phyloP scores from a whole-genome alignment of 441 rosid genomes.

The Erysimum cheiri region DNA sequence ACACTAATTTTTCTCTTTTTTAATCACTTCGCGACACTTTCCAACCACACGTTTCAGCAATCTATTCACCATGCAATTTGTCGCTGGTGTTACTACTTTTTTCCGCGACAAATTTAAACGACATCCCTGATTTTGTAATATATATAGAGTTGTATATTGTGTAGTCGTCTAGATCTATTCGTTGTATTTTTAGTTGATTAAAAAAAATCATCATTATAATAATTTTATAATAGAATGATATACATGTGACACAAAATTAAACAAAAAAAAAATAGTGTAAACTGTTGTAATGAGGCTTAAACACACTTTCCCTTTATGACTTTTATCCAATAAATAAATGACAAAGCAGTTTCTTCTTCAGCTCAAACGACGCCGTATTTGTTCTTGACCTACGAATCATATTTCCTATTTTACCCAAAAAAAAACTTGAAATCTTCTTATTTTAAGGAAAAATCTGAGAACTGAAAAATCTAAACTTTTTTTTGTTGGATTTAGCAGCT shows the following conservation, averaged over 20 bases:
- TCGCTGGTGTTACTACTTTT: too few relatives aligned
- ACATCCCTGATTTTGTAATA: background rate
- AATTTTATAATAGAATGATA: background rate
- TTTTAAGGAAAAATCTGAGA: slow-evolving; percentile 24
- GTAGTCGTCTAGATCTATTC: too few relatives aligned
- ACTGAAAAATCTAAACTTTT: slow-evolving; percentile 13
- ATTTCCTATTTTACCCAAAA: slow-evolving; percentile 3
- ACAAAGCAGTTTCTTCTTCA: background rate
- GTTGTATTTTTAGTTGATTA: too few relatives aligned
- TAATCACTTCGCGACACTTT: too few relatives aligned
- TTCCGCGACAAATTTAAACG: too few relatives aligned
- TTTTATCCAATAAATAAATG: background rate
- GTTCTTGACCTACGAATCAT: slow-evolving; percentile 11
- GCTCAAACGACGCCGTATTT: background rate
- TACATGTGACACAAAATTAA: background rate
- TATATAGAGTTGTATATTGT: background rate
- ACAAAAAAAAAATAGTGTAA: background rate
- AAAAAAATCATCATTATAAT: background rate
- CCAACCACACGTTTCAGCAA: too few relatives aligned
- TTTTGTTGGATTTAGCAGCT: slow-evolving; percentile 5
- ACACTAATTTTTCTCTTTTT: too few relatives aligned
- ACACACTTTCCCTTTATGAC: background rate
- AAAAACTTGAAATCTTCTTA: background rate
- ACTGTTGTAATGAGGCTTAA: background rate
- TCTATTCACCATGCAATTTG: too few relatives aligned